phyloP scores from a whole-genome alignment of 2,329 filamentous ascomycete species.

The Colletotrichum musicola region DNA sequence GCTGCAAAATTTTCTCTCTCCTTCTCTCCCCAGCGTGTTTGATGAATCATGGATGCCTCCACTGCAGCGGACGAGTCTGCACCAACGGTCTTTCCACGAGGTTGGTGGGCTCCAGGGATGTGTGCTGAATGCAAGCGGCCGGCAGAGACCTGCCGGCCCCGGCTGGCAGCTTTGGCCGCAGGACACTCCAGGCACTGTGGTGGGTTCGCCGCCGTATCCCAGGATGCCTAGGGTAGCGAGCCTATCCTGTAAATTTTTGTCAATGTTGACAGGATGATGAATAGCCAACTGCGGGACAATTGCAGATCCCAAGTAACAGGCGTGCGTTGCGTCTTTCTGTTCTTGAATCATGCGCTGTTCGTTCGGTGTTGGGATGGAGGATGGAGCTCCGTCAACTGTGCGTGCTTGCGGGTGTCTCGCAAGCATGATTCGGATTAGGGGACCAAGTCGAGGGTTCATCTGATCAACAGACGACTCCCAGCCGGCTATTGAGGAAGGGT shows the following conservation, averaged over 20 bases:
- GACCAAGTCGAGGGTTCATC: slow-evolving; percentile 14
- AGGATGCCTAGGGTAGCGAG: slow-evolving; percentile 8
- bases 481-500: neutral
- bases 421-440: neutral
- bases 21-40: slow-evolving; percentile 1
- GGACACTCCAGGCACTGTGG: slow-evolving; percentile 14
- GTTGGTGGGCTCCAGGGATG: slow-evolving; percentile 26
- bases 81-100: slow-evolving; percentile 35
- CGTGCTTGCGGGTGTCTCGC: neutral
- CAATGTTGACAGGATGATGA: neutral
- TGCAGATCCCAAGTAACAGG: neutral
- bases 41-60: slow-evolving; percentile 34
- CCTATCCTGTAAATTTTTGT: neutral
- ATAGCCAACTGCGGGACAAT: slow-evolving; percentile 3
- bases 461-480: neutral
- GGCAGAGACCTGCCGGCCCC: slow-evolving; percentile 25
- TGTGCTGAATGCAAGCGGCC: slow-evolving; percentile 25
- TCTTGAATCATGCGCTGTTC: slow-evolving; percentile 9
- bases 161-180: slow-evolving; percentile 26
- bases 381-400: neutral
- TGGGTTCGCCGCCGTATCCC: slow-evolving; percentile 12
- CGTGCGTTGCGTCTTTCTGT: neutral
- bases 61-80: slow-evolving; percentile 25
- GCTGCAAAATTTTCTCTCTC: neutral
- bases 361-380: neutral